phyloP scores from a whole-genome alignment of 164 flowering plant genomes.

The Aristolochia contorta region DNA sequence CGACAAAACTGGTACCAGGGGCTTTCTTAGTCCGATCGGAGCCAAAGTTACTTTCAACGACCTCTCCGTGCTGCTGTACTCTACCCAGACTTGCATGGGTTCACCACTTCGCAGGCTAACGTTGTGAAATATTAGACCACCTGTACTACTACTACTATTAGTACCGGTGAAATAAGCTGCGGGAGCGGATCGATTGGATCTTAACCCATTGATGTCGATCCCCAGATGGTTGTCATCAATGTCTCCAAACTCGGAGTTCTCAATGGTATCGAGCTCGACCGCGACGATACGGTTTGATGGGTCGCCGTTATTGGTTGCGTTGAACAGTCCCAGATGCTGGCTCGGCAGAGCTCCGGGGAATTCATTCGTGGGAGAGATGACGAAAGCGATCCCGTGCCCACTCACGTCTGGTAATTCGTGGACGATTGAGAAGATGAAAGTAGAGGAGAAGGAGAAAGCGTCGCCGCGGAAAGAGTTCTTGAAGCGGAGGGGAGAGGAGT shows the following conservation, averaged over 20 bases:
- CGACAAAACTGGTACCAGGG: slow-evolving; percentile 7
- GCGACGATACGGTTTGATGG: slow-evolving; percentile 6
- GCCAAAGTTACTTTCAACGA: slow-evolving; percentile 4
- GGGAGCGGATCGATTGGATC: not conserved
- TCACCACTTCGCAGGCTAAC: slow-evolving; percentile 6
- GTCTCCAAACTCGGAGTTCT: not conserved
- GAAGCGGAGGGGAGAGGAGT: slow-evolving; percentile 28
- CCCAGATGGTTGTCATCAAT: slow-evolving; percentile 12
- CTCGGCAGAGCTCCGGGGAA: slow-evolving; percentile 21
- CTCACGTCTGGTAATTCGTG: slow-evolving; percentile 32
- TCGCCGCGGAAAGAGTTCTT: slow-evolving; percentile 20
- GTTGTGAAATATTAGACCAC: not conserved
- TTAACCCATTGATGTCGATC: slow-evolving; percentile 4
- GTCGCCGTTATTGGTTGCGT: slow-evolving; percentile 1
- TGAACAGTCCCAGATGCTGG: slow-evolving; percentile 9
- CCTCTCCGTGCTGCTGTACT: slow-evolving; percentile 1
- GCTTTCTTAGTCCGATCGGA: slow-evolving; percentile 1
- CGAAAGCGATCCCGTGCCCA: slow-evolving; percentile 57
- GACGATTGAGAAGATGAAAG: slow-evolving; percentile 40
- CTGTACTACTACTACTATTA: no score
- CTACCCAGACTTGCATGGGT: slow-evolving; percentile 7
- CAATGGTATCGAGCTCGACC: slow-evolving; percentile 7
- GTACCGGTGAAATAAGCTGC: slow-evolving; percentile 6
- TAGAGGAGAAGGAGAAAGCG: slow-evolving; percentile 40
- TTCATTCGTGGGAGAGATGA: slow-evolving; percentile 24